A percentile compares a stretch with the other conserved stretches of the same genome.
Evolutionary conservation across 768 basidiomycete species (phyloP).

Genomic region (Polyporus arcularius): DNA sequence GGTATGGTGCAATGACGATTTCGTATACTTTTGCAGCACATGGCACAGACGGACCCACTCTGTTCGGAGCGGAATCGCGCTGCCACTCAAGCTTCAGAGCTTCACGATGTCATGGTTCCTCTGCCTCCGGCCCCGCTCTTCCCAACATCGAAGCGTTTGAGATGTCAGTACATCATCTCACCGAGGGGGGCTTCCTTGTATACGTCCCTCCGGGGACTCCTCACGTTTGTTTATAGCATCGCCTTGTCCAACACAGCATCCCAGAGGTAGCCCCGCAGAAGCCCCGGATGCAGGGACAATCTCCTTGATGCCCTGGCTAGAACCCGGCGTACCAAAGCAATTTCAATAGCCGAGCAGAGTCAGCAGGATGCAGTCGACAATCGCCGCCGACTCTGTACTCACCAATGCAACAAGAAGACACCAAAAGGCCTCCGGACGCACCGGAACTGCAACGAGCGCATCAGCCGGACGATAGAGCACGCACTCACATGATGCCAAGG

Average conservation of each 20-base stretch:
- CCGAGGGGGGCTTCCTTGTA: not conserved
- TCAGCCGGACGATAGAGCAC: not conserved
- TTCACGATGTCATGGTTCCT: too few relatives aligned
- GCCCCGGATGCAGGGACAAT: not conserved
- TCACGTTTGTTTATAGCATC: not conserved
- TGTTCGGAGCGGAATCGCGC: too few relatives aligned
- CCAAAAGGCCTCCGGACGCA: not conserved
- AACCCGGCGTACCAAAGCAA: not conserved
- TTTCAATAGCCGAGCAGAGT: not conserved
- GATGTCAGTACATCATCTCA: too few relatives aligned
- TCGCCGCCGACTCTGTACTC: not conserved
- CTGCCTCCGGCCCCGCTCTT: too few relatives aligned
- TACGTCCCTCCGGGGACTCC: not conserved
- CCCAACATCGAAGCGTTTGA: too few relatives aligned
- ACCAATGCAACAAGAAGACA: not conserved
- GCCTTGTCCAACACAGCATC: not conserved
- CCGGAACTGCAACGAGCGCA: not conserved
- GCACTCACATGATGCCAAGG: slow-evolving; percentile 1
- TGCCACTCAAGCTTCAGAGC: too few relatives aligned
- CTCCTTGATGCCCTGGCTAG: not conserved
- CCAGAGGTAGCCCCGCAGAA: slow-evolving; percentile 8
- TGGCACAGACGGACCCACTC: too few relatives aligned
- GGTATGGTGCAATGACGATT: too few relatives aligned
- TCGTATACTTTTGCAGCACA: too few relatives aligned
- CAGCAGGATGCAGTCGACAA: not conserved